A percentile compares a stretch with the other conserved stretches of the same genome.
Conservation (phyloP, 164 flowering plant species). For the Vitis cinerea region DNA sequence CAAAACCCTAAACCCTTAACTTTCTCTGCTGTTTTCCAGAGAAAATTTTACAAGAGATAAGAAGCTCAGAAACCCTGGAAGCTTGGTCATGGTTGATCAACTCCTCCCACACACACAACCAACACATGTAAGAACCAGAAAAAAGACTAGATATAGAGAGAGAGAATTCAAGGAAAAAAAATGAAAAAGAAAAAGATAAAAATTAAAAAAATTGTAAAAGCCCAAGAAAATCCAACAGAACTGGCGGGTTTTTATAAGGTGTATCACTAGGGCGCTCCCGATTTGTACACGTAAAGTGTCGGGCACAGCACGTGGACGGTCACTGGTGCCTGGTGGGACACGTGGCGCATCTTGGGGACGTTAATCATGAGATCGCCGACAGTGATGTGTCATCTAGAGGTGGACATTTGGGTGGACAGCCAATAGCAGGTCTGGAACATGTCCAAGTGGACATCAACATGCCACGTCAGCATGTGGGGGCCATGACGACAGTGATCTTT, state of each 20-base stretch:
- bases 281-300: neutral
- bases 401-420: conserved; percentile 15
- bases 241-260: neutral
- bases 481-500: neutral
- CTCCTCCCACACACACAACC: neutral
- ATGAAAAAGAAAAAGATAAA: neutral
- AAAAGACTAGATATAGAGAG: neutral
- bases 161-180: neutral
- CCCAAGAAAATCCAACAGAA: too few species aligned
- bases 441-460: conserved; percentile 22
- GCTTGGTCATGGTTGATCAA: conserved; percentile 17
- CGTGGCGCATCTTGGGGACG: conserved; percentile 16
- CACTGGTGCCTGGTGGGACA: neutral
- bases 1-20: neutral
- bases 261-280: neutral
- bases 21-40: neutral
- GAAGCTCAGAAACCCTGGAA: conserved; percentile 11
- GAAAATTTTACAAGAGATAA: conserved; percentile 15
- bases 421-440: conserved; percentile 33
- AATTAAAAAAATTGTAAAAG: too few species aligned
- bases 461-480: neutral
- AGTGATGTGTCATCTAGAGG: conserved; percentile 12
- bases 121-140: neutral
- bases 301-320: conserved; percentile 16
- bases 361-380: conserved; percentile 15